Conservation (phyloP, 2,329 filamentous ascomycete genomes). For the Apiospora koreana region DNA sequence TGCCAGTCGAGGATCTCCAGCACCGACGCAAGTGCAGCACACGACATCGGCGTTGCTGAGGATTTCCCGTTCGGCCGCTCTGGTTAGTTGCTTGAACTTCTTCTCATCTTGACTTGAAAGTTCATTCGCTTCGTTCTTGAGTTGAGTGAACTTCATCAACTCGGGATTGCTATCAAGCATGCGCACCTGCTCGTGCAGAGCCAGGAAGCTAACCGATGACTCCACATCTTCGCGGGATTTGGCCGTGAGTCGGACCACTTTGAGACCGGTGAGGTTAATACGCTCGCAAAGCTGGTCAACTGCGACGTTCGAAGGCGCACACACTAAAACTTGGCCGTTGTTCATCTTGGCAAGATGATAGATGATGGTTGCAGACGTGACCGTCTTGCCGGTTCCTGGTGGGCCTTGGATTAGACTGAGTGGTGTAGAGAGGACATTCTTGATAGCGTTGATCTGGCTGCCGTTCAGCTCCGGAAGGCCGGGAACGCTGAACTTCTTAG, state of each 20-base stretch:
- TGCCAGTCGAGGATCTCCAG: conserved; percentile 88
- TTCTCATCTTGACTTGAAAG: conserved; percentile 96
- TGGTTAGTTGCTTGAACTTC: conserved; percentile 94
- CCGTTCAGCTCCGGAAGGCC: conserved; percentile 92
- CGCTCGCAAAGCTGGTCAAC: conserved; percentile 98
- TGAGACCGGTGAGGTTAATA: conserved; percentile 90
- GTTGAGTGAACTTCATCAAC: conserved; percentile 85
- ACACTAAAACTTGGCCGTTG: conserved; percentile 91
- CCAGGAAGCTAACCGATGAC: conserved; percentile 94
- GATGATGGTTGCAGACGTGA: conserved; percentile 97
- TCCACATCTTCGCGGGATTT: conserved; percentile 99
- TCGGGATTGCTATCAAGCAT: conserved; percentile 97
- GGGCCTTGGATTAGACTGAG: conserved; percentile 95
- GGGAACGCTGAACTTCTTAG: conserved; percentile 95
- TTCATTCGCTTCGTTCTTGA: conserved; percentile 90
- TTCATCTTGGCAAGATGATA: conserved; percentile 97
- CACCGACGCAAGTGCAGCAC: conserved; percentile 97
- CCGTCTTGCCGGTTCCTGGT: conserved; percentile 96
- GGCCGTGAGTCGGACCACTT: conserved; percentile 96
- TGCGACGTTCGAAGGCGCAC: conserved; percentile 95
- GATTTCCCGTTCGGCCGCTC: conserved; percentile 92
- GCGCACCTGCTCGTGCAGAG: conserved; percentile 93
- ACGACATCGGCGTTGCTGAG: conserved; percentile 95
- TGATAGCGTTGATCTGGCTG: conserved; percentile 95
- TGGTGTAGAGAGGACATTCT: conserved; percentile 89